Base-by-base conservation (phyloP, 1,139 yeast genomes). In the Fermentozyma sake region DNA sequence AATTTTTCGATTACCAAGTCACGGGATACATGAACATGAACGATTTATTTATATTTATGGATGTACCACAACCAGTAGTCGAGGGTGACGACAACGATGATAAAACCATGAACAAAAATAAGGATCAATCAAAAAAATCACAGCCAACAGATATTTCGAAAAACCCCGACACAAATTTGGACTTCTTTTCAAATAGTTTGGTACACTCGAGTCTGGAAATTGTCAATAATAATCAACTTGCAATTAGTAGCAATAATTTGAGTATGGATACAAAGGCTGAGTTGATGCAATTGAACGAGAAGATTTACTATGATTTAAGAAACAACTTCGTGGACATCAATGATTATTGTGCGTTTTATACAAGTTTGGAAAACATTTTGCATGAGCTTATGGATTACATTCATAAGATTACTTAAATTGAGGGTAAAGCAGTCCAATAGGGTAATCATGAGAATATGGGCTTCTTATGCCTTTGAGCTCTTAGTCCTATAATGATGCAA, bases 321-420 rank as follows among this genome's bases (percentile, higher is more conserved):
- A 64, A 66, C 42, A 66, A 66, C 34, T 65, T 57, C 41, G 70
- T 65, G 22, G 70, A 65, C 43, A 55, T 64, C 24, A 64, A 63
- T 36, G 72, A 66, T 36, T 66, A 65, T 32, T 66, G 72, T 52
- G 61, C 69, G 1, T 64, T 66, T 37, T 66, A 64, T 35, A 48
- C 61, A 21, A 57, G 66, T 17, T 55, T 65, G 42, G 72, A 66
- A 34, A 60, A 61, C 34, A 52, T 65, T 11, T 42, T 66, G 15
- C 62, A 55, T 33, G 69, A 62, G 35, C 46, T 65, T 18, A 58
- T 65, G 58, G 58, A 59, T 25, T 64, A 54, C 33, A 14, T 22
- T 6, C 24, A 22, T 8, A 22, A 22, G 10, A 19, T 18, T 16
- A n/a, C n/a, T 16, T 14, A 7, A 14, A 22, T 9, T 4, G 19